Percentiles rank a stretch among this genome's conserved stretches.
Evolutionary conservation across 495 filamentous ascomycete species (phyloP).

Genomic region (Neurospora sp.): DNA sequence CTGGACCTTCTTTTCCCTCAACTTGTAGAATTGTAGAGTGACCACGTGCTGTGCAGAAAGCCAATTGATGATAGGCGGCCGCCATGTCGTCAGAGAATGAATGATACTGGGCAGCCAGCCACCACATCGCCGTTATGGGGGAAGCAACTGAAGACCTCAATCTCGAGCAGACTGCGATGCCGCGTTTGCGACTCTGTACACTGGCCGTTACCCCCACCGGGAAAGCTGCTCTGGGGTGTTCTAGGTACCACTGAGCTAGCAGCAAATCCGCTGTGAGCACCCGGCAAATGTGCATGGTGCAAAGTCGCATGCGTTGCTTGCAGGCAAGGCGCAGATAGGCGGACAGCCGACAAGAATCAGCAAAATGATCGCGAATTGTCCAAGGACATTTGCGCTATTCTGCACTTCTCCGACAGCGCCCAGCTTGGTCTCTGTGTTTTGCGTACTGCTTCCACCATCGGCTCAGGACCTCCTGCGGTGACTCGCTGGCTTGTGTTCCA

Average conservation of each 20-base stretch:
- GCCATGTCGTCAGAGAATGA: not conserved
- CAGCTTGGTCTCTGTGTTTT: not conserved
- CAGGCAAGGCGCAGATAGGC: not conserved
- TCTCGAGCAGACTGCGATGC: not conserved
- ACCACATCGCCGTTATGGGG: conserved; percentile 15
- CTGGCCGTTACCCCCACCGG: not conserved
- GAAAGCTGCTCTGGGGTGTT: not conserved
- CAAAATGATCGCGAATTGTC: conserved; percentile 4
- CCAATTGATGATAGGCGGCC: not conserved
- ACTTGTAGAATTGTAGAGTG: not conserved
- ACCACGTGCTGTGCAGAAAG: not conserved
- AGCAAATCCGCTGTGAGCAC: conserved; percentile 4
- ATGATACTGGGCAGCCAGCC: conserved; percentile 6
- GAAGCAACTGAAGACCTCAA: not conserved
- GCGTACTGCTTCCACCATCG: conserved; percentile 10
- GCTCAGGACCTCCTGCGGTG: conserved; percentile 4
- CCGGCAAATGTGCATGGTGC: conserved; percentile 2
- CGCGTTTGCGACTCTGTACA: conserved; percentile 3
- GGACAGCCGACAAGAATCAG: conserved; percentile 1
- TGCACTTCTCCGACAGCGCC: conserved; percentile 13
- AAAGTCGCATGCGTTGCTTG: conserved; percentile 6
- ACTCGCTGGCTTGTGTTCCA: conserved; percentile 4
- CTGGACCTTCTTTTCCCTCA: conserved; percentile 7
- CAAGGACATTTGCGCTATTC: conserved; percentile 4
- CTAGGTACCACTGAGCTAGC: conserved; percentile 20